Evolutionary conservation across 2,329 filamentous ascomycete species (phyloP).

Genomic region (Xylariaceae sp.): DNA sequence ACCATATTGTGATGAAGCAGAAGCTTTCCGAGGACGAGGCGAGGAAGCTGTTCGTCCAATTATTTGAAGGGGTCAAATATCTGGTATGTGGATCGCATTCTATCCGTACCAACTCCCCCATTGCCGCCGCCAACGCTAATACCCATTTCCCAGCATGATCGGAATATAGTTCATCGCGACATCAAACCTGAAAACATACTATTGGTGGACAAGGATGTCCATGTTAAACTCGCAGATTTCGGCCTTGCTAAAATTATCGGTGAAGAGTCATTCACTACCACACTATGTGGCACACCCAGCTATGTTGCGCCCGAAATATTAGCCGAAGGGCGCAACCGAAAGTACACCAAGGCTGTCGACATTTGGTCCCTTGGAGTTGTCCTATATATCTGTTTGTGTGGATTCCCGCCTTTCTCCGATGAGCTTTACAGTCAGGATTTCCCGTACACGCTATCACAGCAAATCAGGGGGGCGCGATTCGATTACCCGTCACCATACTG

Average conservation of each 20-base stretch:
- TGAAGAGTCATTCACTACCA: conserved; percentile 96
- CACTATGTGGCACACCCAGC: conserved; percentile 90
- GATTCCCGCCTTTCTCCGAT: conserved; percentile 94
- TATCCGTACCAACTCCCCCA: conserved; percentile 25
- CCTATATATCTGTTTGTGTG: conserved; percentile 93
- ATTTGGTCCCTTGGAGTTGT: conserved; percentile 98
- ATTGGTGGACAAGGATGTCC: conserved; percentile 74
- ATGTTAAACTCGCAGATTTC: conserved; percentile 92
- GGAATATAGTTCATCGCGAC: conserved; percentile 94
- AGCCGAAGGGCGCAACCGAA: conserved; percentile 70
- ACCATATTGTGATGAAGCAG: conserved; percentile 84
- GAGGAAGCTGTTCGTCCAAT: conserved; percentile 79
- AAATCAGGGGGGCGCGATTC: conserved; percentile 83
- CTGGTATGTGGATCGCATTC: conserved; percentile 54
- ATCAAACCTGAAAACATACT: conserved; percentile 98
- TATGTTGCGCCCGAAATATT: conserved; percentile 96
- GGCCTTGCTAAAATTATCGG: conserved; percentile 97
- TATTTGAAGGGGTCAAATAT: conserved; percentile 94
- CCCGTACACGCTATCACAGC: conserved; percentile 79
- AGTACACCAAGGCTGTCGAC: conserved; percentile 92
- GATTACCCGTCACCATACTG: conserved; percentile 97
- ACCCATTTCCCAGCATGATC: conserved; percentile 64
- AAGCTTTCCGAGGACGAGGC: conserved; percentile 81
- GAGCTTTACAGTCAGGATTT: conserved; percentile 78
- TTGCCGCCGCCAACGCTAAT: conserved; percentile 8